Percentiles rank a stretch among this genome's conserved stretches.
These are phyloP conservation scores for Suaeda aralocaspica DNA, from an alignment of 148 eudicot species.

Conservation along the genomic window DNA sequence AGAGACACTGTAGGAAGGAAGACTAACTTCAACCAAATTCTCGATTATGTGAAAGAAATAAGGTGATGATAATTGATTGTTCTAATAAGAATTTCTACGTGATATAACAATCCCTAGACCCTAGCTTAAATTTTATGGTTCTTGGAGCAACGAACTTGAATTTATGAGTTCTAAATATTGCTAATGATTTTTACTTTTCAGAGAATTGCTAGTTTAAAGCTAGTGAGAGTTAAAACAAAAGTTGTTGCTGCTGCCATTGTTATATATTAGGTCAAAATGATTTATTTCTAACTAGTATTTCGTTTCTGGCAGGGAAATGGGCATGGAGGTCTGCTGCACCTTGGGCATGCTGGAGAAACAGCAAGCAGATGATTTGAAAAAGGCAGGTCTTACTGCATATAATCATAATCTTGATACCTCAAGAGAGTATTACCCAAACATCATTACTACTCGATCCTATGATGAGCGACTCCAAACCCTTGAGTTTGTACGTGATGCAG, in stretches of 20 bases:
- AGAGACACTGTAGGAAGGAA: constrained; percentile 95
- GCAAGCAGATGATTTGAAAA: constrained; percentile 85
- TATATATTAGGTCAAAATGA: background rate
- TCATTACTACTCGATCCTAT: constrained; percentile 89
- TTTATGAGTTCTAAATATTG: no score
- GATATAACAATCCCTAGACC: background rate
- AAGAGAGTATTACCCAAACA: constrained; percentile 87
- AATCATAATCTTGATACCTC: constrained; percentile 99
- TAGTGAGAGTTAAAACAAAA: no score
- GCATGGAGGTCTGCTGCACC: constrained; percentile 99
- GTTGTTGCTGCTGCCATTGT: background rate
- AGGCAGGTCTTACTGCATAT: constrained; percentile 96
- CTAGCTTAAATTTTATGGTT: background rate
- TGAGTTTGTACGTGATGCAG: constrained; percentile 87
- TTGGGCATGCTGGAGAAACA: constrained; percentile 98
- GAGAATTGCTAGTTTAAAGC: no score
- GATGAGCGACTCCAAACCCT: constrained; percentile 94
- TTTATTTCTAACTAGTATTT: background rate
- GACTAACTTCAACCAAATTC: constrained; percentile 93
- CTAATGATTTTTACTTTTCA: no score
- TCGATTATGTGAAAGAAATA: constrained; percentile 96
- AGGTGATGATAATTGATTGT: constrained; percentile 40
- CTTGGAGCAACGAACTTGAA: no score
- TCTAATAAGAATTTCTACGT: background rate
- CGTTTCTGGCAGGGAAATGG: constrained; percentile 70